A percentile compares a stretch with the other conserved stretches of the same genome.
These are phyloP conservation scores for Mallotus repandus DNA, from an alignment of 441 rosid genomes.

Conservation along the genomic window DNA sequence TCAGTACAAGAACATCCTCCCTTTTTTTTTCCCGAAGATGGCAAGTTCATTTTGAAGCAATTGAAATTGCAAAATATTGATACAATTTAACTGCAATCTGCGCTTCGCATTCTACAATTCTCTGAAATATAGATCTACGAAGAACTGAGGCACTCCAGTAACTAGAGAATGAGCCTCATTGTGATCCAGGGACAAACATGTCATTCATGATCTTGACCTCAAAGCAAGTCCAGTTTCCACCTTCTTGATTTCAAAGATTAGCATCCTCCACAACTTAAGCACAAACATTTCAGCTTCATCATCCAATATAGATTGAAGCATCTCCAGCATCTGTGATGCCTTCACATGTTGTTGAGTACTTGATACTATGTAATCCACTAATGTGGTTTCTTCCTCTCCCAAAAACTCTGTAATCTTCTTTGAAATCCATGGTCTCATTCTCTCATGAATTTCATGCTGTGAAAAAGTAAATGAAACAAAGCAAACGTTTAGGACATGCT, in stretches of 20 bases:
- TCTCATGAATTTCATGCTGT: slow-evolving; percentile 87
- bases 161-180: background rate
- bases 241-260: slow-evolving; percentile 92
- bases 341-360: slow-evolving; percentile 84
- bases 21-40: background rate
- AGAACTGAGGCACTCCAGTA: background rate
- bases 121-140: background rate
- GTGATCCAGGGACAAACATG: background rate
- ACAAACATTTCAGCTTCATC: slow-evolving; percentile 99
- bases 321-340: slow-evolving; percentile 94
- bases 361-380: slow-evolving; percentile 84
- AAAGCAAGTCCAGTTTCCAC: slow-evolving; percentile 77
- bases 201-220: slow-evolving; percentile 53
- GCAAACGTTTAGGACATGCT: background rate
- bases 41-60: slow-evolving; percentile 6
- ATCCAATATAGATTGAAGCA: slow-evolving; percentile 81
- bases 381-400: slow-evolving; percentile 90
- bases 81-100: slow-evolving; percentile 7
- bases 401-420: slow-evolving; percentile 94
- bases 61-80: slow-evolving; percentile 15
- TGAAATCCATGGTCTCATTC: slow-evolving; percentile 99
- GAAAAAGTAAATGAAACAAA: slow-evolving; percentile 22
- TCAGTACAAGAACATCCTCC: background rate
- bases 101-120: slow-evolving; percentile 17
- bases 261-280: slow-evolving; percentile 99